Evolutionary conservation across 169 alveolate species (phyloP).

Genomic region (Plasmodium ovale): DNA sequence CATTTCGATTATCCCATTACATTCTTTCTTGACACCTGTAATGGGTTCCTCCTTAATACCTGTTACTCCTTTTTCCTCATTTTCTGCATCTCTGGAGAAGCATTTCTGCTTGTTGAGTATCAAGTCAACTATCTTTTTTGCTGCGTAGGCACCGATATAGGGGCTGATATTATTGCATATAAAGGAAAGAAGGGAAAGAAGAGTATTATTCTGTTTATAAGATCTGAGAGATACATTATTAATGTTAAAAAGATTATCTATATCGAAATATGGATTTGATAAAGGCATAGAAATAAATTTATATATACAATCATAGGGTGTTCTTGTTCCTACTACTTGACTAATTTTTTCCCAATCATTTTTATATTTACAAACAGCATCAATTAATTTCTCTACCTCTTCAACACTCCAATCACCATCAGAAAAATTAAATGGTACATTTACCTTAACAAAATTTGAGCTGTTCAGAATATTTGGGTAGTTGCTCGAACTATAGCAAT

Average conservation of each 20-base stretch:
- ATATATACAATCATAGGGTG: constrained; percentile 62
- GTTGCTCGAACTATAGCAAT: constrained; percentile 28
- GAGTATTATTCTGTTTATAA: constrained; percentile 55
- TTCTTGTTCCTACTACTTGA: constrained; percentile 23
- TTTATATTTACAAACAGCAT: constrained; percentile 43
- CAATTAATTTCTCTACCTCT: constrained; percentile 55
- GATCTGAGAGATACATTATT: constrained; percentile 32
- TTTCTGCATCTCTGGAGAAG: not conserved
- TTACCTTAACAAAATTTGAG: constrained; percentile 60
- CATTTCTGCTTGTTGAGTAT: constrained; percentile 36
- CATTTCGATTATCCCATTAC: too few relatives aligned
- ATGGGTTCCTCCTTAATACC: not conserved
- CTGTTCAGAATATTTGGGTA: constrained; percentile 61
- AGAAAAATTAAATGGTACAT: constrained; percentile 17
- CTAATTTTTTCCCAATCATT: constrained; percentile 66
- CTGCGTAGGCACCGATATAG: constrained; percentile 71
- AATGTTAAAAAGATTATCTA: constrained; percentile 30
- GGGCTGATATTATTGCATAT: constrained; percentile 72
- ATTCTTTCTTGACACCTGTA: too few relatives aligned
- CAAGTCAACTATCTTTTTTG: constrained; percentile 57
- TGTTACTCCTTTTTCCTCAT: not conserved
- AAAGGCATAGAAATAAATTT: constrained; percentile 70
- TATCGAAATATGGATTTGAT: constrained; percentile 56
- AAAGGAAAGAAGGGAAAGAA: constrained; percentile 49
- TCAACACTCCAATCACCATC: constrained; percentile 28